phyloP scores from a whole-genome alignment of 1,139 yeast genomes.

The Spathaspora jeffriesii region DNA sequence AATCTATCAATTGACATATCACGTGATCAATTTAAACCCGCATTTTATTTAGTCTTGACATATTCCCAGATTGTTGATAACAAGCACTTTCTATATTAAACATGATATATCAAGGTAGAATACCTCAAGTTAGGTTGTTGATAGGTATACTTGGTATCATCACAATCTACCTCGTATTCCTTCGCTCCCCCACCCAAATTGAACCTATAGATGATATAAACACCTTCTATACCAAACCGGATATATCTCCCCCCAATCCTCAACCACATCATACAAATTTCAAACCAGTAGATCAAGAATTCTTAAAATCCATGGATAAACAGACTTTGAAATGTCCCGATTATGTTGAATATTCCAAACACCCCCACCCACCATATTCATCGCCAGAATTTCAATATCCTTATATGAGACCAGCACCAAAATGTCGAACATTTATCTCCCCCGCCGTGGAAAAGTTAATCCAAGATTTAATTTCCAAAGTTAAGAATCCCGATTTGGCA shows the following conservation, averaged over 20 bases:
- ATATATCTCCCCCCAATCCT: neutral
- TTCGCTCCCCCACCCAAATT: neutral
- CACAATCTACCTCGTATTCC: neutral
- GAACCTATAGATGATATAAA: slow-evolving; percentile 1
- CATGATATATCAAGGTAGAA: neutral
- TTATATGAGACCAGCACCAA: slow-evolving; percentile 70
- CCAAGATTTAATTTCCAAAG: slow-evolving; percentile 46
- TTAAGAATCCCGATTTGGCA: slow-evolving; percentile 66
- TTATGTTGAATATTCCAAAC: slow-evolving; percentile 41
- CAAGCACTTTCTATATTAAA: neutral
- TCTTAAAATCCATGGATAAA: slow-evolving; percentile 18
- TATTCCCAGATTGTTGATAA: neutral
- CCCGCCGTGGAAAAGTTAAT: slow-evolving; percentile 64
- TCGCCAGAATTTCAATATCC: slow-evolving; percentile 55
- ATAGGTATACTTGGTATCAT: neutral
- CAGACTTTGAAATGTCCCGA: slow-evolving; percentile 34
- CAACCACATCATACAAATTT: neutral
- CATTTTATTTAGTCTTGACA: too few relatives aligned
- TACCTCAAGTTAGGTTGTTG: neutral
- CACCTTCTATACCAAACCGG: neutral
- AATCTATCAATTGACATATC: too few relatives aligned
- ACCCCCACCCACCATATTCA: slow-evolving; percentile 50
- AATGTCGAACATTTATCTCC: slow-evolving; percentile 75
- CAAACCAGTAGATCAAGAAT: slow-evolving; percentile 2
- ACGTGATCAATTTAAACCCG: too few relatives aligned